These are phyloP conservation scores for Coriaria nepalensis DNA, from an alignment of 306 rosid genomes.

Conservation along the genomic window DNA sequence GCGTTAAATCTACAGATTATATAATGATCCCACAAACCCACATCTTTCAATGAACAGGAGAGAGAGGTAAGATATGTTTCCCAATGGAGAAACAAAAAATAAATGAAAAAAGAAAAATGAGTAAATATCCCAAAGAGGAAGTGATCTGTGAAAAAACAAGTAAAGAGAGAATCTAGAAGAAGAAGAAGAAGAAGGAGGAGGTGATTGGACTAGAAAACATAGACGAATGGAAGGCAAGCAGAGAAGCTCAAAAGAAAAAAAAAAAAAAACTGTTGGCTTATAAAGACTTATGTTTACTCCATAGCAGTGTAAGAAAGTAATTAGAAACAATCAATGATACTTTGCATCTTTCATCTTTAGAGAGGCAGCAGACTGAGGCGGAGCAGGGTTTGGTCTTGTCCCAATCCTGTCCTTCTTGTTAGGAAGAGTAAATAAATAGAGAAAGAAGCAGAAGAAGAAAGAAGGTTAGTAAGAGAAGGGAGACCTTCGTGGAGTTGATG, in stretches of 20 bases:
- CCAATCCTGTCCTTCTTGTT: conserved; percentile 6
- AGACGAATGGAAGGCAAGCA: conserved; percentile 22
- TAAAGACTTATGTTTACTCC: conserved; percentile 9
- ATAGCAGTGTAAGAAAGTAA: conserved; percentile 8
- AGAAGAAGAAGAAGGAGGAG: conserved; percentile 34
- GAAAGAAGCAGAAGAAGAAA: conserved; percentile 14
- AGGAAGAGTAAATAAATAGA: conserved; percentile 4
- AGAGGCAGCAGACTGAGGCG: conserved; percentile 8
- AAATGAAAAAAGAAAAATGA: conserved; percentile 4
- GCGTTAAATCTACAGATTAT: conserved; percentile 9
- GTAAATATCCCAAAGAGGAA: conserved; percentile 15
- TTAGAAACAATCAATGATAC: conserved; percentile 18
- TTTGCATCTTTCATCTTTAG: conserved; percentile 11
- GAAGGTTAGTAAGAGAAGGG: neutral
- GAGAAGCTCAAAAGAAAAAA: too few species aligned
- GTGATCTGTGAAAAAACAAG: conserved; percentile 13
- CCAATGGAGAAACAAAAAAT: conserved; percentile 33
- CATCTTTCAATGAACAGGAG: too few species aligned
- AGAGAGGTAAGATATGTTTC: conserved; percentile 13
- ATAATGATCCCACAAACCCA: too few species aligned
- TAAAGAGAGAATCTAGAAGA: conserved; percentile 10
- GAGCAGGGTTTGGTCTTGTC: conserved; percentile 13
- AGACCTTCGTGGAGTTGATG: conserved; percentile 18
- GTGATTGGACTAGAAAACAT: conserved; percentile 33
- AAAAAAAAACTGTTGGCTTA: neutral